Conservation (phyloP, 2,329 filamentous ascomycete species). For the Sclerotinia spermophila region DNA sequence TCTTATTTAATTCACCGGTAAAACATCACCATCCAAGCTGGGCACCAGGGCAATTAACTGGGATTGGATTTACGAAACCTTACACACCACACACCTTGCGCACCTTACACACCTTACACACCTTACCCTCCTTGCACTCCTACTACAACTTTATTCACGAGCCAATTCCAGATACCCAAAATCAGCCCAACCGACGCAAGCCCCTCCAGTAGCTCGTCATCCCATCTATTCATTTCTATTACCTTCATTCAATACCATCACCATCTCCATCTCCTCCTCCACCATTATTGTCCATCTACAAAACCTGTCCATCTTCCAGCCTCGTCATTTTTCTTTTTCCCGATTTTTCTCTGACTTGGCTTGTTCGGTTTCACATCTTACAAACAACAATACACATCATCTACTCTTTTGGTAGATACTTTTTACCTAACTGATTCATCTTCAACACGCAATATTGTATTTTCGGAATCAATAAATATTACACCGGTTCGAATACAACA, state of each 20-base stretch:
- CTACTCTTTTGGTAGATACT: neutral
- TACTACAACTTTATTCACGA: conserved; percentile 12
- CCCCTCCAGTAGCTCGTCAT: conserved; percentile 17
- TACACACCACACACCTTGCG: neutral
- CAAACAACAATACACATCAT: neutral
- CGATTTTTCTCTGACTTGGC: neutral
- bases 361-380: neutral
- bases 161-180: conserved; percentile 20
- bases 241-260: conserved; percentile 1
- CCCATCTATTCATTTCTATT: neutral
- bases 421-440: neutral
- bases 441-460: neutral
- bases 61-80: neutral
- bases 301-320: conserved; percentile 11
- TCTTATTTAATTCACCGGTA: neutral
- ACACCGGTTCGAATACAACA: conserved; percentile 60
- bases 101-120: neutral
- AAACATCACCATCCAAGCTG: neutral
- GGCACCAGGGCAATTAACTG: conserved; percentile 8
- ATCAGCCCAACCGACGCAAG: conserved; percentile 18
- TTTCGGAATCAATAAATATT: neutral
- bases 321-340: conserved; percentile 8
- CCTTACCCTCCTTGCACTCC: neutral
- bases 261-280: neutral
- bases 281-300: conserved; percentile 3